phyloP scores from a whole-genome alignment of 305 asterid species.

The Fraxinus latifolia region DNA sequence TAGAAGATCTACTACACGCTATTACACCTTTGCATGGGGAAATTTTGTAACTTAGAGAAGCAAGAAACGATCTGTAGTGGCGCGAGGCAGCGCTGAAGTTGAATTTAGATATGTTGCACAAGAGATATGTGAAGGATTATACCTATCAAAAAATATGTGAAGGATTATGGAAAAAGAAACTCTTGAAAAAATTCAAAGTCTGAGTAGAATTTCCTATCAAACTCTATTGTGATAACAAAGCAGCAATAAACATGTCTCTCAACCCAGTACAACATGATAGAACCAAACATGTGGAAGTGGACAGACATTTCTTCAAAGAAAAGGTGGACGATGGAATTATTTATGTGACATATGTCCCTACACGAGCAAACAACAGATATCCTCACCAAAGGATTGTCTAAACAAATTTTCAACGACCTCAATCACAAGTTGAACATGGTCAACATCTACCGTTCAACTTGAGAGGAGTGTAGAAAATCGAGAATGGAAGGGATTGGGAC shows the following conservation, averaged over 20 bases:
- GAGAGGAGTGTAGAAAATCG: background rate
- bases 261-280: background rate
- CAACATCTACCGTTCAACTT: background rate
- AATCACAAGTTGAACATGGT: background rate
- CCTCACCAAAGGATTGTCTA: background rate
- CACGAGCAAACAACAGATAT: background rate
- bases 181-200: too few species aligned
- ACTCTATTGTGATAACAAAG: background rate
- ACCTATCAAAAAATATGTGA: too few species aligned
- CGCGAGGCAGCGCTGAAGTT: background rate
- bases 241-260: background rate
- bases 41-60: background rate
- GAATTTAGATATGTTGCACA: background rate
- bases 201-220: background rate
- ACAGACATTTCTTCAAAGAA: background rate
- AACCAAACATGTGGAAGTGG: background rate
- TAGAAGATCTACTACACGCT: too few species aligned
- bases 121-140: background rate
- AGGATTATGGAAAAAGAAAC: background rate
- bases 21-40: background rate
- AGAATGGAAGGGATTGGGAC: background rate
- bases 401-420: background rate
- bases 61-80: background rate
- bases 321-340: background rate
- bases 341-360: background rate